phyloP scores from a whole-genome alignment of 352 stramenopile genomes.

The Phytophthora capsici region DNA sequence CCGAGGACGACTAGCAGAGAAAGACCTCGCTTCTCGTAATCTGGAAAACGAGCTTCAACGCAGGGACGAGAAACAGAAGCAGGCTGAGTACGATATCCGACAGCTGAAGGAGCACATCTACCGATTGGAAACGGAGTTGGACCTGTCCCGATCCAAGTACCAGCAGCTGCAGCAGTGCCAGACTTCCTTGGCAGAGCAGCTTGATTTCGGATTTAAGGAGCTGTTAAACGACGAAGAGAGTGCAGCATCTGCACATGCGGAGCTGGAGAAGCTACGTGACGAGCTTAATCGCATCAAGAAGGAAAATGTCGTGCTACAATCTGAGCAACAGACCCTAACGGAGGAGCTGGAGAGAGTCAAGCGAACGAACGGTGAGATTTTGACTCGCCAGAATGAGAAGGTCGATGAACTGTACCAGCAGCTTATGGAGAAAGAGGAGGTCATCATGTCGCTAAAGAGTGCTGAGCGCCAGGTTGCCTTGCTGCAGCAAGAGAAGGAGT shows the following conservation, averaged over 20 bases:
- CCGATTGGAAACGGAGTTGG: constrained; percentile 46
- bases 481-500: constrained; percentile 54
- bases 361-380: constrained; percentile 31
- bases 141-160: constrained; percentile 51
- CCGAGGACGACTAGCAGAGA: constrained; percentile 46
- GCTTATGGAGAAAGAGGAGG: constrained; percentile 55
- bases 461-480: constrained; percentile 43
- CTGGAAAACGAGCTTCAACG: constrained; percentile 56
- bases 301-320: constrained; percentile 34
- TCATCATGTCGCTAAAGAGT: constrained; percentile 44
- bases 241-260: constrained; percentile 45
- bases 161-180: constrained; percentile 62
- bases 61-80: constrained; percentile 49
- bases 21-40: constrained; percentile 46
- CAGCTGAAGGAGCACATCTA: constrained; percentile 52
- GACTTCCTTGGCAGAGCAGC: constrained; percentile 57
- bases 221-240: constrained; percentile 70
- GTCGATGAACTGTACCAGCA: constrained; percentile 67
- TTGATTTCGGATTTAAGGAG: constrained; percentile 77
- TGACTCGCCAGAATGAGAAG: constrained; percentile 45
- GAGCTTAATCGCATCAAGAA: constrained; percentile 55
- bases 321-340: constrained; percentile 29
- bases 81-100: constrained; percentile 43
- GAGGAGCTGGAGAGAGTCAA: constrained; percentile 48
- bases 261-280: constrained; percentile 52